A percentile compares a stretch with the other conserved stretches of the same genome.
Conservation (phyloP, 441 rosid species). For the Euphorbia corollata region DNA sequence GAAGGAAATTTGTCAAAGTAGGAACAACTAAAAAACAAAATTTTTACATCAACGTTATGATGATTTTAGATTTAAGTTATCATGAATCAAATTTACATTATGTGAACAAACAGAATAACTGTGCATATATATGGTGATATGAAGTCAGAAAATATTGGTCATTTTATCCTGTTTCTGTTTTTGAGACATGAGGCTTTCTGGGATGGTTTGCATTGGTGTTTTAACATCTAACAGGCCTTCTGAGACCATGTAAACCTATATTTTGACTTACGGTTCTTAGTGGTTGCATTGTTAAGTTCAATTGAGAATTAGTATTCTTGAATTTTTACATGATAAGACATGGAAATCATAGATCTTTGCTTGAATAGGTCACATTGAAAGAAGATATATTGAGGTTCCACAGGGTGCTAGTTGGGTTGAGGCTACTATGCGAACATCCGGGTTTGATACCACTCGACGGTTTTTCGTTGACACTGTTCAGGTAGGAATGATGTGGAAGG, state of each 20-base stretch:
- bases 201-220: background rate
- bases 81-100: background rate
- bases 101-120: background rate
- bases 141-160: background rate
- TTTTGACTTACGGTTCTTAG: background rate
- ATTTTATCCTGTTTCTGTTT: background rate
- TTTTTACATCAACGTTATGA: background rate
- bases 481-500: slow-evolving; percentile 38
- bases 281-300: background rate
- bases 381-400: slow-evolving; percentile 85
- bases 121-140: background rate
- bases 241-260: background rate
- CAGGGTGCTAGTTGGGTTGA: slow-evolving; percentile 91
- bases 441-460: slow-evolving; percentile 77
- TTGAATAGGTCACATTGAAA: slow-evolving; percentile 74
- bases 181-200: background rate
- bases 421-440: slow-evolving; percentile 81
- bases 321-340: slow-evolving; percentile 1
- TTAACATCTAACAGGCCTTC: background rate
- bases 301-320: background rate
- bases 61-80: background rate
- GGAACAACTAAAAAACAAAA: background rate
- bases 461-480: slow-evolving; percentile 85
- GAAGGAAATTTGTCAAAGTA: background rate
- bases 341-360: slow-evolving; percentile 16